phyloP scores from a whole-genome alignment of 2,329 filamentous ascomycete species.

The Acephala macrosclerotiorum region DNA sequence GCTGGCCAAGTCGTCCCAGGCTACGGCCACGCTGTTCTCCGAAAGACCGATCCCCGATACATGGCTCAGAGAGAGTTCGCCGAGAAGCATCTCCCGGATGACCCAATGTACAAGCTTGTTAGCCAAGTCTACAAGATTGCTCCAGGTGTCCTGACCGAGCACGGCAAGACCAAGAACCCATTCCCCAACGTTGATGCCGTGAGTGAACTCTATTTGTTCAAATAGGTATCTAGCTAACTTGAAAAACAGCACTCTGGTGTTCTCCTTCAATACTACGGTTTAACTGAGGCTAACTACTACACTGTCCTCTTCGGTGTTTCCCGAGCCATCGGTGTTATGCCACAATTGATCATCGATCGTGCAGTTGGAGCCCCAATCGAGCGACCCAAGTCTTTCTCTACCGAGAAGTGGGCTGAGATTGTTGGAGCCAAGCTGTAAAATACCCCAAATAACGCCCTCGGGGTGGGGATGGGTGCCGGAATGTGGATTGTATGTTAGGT shows the following conservation, averaged over 20 bases:
- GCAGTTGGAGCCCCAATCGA: constrained; percentile 96
- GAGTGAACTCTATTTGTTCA: constrained; percentile 13
- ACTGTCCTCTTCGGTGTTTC: constrained; percentile 99
- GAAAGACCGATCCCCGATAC: constrained; percentile 99
- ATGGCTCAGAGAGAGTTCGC: constrained; percentile 98
- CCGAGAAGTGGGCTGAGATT: constrained; percentile 94
- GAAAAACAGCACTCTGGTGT: constrained; percentile 97
- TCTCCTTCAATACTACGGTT: constrained; percentile 98
- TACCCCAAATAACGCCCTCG: constrained; percentile 4
- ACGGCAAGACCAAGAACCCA: constrained; percentile 99
- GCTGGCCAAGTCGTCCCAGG: constrained; percentile 94
- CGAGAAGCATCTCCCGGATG: constrained; percentile 79
- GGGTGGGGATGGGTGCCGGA: constrained; percentile 15
- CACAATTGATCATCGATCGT: constrained; percentile 99
- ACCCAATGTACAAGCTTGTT: constrained; percentile 99
- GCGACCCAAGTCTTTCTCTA: constrained; percentile 98
- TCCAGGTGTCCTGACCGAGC: constrained; percentile 95
- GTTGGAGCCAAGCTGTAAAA: constrained; percentile 87
- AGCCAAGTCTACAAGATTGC: constrained; percentile 99
- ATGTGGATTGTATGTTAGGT: constrained; percentile 36
- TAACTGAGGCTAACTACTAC: constrained; percentile 99
- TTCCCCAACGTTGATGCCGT: constrained; percentile 96
- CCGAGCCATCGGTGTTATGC: constrained; percentile 96
- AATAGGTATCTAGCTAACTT: constrained; percentile 61
- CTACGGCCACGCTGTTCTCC: constrained; percentile 98